Base-by-base conservation (phyloP, 2,329 filamentous ascomycete species). In the Ophiostoma pallidulum region DNA sequence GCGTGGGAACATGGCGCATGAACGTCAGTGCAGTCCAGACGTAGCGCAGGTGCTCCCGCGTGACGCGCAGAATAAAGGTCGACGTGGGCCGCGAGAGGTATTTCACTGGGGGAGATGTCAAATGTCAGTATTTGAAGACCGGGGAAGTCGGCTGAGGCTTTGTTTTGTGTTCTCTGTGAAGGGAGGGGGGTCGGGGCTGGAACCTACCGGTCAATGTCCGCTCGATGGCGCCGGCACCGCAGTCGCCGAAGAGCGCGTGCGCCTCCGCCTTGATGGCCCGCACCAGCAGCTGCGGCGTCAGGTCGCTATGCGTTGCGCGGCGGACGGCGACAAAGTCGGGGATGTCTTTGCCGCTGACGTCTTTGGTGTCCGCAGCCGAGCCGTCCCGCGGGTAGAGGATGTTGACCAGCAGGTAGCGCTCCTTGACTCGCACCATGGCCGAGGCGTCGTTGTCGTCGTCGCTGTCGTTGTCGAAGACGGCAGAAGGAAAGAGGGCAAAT, bases 381-480 rank as follows among this genome's bases (percentile, higher is more conserved):
- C 36, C 45, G 7, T 80, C 74, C 35, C 45, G 77, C 0, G 90
- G 88, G 59, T 96, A 96, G 40, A 97, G 74, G 55, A 97, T 89
- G 62, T 94, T 87, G 53, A 97, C 79, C n/a, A 97, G 80, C 16
- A 98, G 77, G 64, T 98, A 98, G 59, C 92, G 83, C 66, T 95
- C 85, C 67, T 98, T 98, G 57, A 97, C 79, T 61, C 92, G 87
- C 51, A 98, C 92, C 92, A 98, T 96, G 45, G 42, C 31, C 9
- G n/a, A 13, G 45, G 32, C 28, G 28, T 29, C 32, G n/a, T 10
- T 28, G 35, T 19, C 10, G 39, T 20, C 2, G 29, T 14, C 19
- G n/a, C 9, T 3, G 24, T 39, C 14, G 37, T 8, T 24, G 19
- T 32, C 7, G 26, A 13, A 14, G 44, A 16, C 18, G 24, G 3